Base-by-base conservation (phyloP, 306 rosid species). In the Cucurbita moschata region DNA sequence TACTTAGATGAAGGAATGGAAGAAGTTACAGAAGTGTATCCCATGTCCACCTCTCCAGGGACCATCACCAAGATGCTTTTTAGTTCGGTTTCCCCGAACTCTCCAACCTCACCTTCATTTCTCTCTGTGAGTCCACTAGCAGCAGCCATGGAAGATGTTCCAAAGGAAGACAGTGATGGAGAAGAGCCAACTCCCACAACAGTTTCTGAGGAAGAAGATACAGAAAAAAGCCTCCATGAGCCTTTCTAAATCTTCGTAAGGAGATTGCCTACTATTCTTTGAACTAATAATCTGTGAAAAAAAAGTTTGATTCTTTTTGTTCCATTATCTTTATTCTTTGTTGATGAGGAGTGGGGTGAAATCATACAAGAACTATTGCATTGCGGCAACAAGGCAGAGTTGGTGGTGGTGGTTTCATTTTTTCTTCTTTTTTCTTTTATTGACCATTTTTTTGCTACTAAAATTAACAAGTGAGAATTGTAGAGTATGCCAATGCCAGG, bases 21-120 rank as follows among this genome's bases (percentile, higher is more conserved):
- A 81, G 97, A 91, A 82, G 96, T 90, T 37, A 76, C 95, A 13
- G 90, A 94, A 82, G 90, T 87, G 58, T 91, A 86, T 84, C 96
- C 98, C 61, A 8, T 78, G 39, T 73, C 84, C 63, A 50, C 75
- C 64, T 51, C 75, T 53, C 62, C 72, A 14, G 93, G 83, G 8
- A 54, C 83, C n/a, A 56, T 84, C n/a, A 56, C 85, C 8, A 64
- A 70, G 51, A 44, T 79, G 77, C 76, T 81, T 46, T 88, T 6
- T 6, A 37, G 16, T 7, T 61, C 89, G 26, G 56, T 77, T 64
- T 81, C 90, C 3, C 83, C 93, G 21, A 81, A 38, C 30, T 84
- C 85, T 30, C 75, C 81, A 42, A 64, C 81, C 9, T 53, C 76
- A 18, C 79, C 88, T 23, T 82, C 84, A 7, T 80, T 55, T 35